These are phyloP conservation scores for Stachybotrys echinatus DNA, from an alignment of 2,329 filamentous ascomycete genomes.

Conservation along the genomic window DNA sequence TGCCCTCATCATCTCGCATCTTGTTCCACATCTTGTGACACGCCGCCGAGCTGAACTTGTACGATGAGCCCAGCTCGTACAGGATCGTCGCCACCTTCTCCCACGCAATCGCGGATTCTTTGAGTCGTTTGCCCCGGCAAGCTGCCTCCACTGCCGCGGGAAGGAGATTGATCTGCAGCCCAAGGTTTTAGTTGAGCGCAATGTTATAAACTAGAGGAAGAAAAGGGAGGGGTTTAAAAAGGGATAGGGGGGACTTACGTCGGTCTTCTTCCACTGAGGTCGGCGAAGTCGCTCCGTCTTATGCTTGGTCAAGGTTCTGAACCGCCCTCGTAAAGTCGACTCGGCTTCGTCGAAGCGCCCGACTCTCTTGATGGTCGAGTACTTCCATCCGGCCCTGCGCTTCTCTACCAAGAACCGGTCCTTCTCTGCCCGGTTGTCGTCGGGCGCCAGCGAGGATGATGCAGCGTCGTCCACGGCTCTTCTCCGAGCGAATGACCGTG, in stretches of 20 bases:
- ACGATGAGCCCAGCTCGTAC: slow-evolving; percentile 43
- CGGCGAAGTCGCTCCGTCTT: slow-evolving; percentile 58
- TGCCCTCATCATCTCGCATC: slow-evolving; percentile 14
- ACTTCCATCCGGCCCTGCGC: slow-evolving; percentile 54
- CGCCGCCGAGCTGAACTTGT: slow-evolving; percentile 54
- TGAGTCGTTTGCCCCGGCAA: slow-evolving; percentile 20
- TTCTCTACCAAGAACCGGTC: slow-evolving; percentile 48
- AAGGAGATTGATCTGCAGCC: slow-evolving; percentile 36
- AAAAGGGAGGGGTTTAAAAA: not conserved
- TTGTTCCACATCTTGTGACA: slow-evolving; percentile 54
- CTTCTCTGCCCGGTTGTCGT: slow-evolving; percentile 13
- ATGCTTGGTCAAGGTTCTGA: slow-evolving; percentile 59
- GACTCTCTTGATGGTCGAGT: slow-evolving; percentile 54
- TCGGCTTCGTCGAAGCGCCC: slow-evolving; percentile 60
- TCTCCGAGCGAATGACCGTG: not conserved
- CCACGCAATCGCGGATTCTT: slow-evolving; percentile 44
- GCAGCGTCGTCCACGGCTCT: not conserved
- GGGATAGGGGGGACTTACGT: slow-evolving; percentile 47
- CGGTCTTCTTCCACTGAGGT: slow-evolving; percentile 56
- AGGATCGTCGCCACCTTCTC: slow-evolving; percentile 53
- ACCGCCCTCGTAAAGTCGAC: slow-evolving; percentile 66
- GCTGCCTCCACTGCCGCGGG: slow-evolving; percentile 35
- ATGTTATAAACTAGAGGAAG: too few species aligned
- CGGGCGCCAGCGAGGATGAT: not conserved
- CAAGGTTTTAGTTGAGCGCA: not conserved